Conservation (phyloP, 805 yeast species). For the Wickerhamomyces subpelliculosus region DNA sequence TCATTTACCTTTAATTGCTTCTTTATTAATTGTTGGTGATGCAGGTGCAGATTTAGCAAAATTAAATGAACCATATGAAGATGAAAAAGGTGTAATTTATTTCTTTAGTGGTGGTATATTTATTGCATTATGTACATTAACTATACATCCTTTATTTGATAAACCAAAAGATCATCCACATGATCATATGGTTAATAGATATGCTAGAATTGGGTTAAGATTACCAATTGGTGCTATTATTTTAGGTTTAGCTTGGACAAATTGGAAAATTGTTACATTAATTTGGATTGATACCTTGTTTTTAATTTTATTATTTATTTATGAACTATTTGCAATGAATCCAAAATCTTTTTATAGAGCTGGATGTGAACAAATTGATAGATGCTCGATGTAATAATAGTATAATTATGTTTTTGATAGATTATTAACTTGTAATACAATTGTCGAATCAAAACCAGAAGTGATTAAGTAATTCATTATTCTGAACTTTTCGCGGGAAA, state of each 20-base stretch:
- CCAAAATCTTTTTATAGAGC: not conserved
- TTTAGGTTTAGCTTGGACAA: constrained; percentile 32
- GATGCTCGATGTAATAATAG: too few relatives aligned
- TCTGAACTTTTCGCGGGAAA: too few relatives aligned
- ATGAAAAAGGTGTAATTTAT: constrained; percentile 37
- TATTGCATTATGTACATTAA: constrained; percentile 33
- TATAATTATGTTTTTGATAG: too few relatives aligned
- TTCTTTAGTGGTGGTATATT: constrained; percentile 49
- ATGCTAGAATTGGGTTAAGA: constrained; percentile 34
- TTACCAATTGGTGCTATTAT: constrained; percentile 34
- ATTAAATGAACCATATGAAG: constrained; percentile 21
- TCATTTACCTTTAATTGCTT: constrained; percentile 47
- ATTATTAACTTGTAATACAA: too few relatives aligned
- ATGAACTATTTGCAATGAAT: not conserved
- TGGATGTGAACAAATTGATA: not conserved
- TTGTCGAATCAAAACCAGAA: too few relatives aligned
- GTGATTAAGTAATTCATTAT: too few relatives aligned
- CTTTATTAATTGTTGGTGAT: constrained; percentile 51
- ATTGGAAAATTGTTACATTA: not conserved
- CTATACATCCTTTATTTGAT: constrained; percentile 37
- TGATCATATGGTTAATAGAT: constrained; percentile 25
- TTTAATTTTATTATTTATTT: not conserved
- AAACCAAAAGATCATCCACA: constrained; percentile 32
- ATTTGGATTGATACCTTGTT: not conserved
- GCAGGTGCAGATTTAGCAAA: constrained; percentile 44